A percentile compares a stretch with the other conserved stretches of the same genome.
phyloP scores from a whole-genome alignment of 2,329 filamentous ascomycete species.

The Talaromyces rugulosus region DNA sequence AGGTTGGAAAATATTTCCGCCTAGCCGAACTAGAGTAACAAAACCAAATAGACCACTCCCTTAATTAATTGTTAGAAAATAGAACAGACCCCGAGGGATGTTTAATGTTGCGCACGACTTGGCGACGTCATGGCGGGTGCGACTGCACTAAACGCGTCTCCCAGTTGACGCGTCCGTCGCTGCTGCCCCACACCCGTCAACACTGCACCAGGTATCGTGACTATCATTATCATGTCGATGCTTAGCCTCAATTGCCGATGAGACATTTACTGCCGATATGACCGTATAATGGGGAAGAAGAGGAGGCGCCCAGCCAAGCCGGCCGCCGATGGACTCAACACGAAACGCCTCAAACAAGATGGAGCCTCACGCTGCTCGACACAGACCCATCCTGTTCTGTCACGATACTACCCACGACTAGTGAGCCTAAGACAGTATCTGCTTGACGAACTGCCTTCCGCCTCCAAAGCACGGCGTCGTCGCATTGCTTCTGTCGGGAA shows the following conservation, averaged over 20 bases:
- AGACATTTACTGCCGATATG: not conserved
- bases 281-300: slow-evolving; percentile 34
- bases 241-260: not conserved
- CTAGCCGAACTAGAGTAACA: not conserved
- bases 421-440: slow-evolving; percentile 68
- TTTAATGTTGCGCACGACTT: not conserved
- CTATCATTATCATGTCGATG: not conserved
- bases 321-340: not conserved
- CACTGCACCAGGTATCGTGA: not conserved
- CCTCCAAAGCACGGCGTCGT: slow-evolving; percentile 55
- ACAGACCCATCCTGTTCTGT: slow-evolving; percentile 58
- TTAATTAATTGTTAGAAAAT: not conserved
- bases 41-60: not conserved
- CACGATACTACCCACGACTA: slow-evolving; percentile 63
- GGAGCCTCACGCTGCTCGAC: not conserved
- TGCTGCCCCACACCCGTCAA: slow-evolving; percentile 1
- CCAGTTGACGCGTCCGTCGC: not conserved
- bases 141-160: not conserved
- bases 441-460: slow-evolving; percentile 59
- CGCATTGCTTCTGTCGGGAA: slow-evolving; percentile 36
- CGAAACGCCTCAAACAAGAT: slow-evolving; percentile 6
- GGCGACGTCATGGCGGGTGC: not conserved
- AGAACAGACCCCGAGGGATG: not conserved
- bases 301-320: slow-evolving; percentile 37
- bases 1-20: not conserved